Evolutionary conservation across 805 yeast genomes (phyloP).

Genomic region (Jamesozyma spencerorum): DNA sequence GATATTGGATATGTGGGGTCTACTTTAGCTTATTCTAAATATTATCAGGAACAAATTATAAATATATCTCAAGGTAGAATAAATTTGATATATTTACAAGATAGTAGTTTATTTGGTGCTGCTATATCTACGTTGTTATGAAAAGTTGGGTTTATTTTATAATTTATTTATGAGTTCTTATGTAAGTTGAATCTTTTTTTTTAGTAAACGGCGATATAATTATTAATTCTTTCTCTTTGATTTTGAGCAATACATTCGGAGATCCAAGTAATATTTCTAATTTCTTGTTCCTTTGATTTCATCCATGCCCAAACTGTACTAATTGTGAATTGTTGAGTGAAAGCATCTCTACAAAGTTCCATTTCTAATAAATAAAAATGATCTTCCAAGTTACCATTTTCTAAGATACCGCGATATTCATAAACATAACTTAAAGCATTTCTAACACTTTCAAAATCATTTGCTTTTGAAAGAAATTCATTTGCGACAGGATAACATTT

Average conservation of each 20-base stretch:
- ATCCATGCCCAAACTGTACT: constrained; percentile 95
- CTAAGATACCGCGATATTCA: constrained; percentile 53
- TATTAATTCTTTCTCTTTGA: constrained; percentile 87
- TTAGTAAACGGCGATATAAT: constrained; percentile 79
- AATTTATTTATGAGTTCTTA: background rate
- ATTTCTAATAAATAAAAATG: constrained; percentile 88
- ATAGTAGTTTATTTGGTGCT: constrained; percentile 25
- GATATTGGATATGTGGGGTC: constrained; percentile 25
- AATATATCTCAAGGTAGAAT: constrained; percentile 9
- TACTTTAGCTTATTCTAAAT: constrained; percentile 15
- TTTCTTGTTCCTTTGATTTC: constrained; percentile 91
- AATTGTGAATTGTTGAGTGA: constrained; percentile 91
- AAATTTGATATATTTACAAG: constrained; percentile 13
- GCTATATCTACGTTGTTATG: constrained; percentile 15
- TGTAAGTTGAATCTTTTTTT: background rate
- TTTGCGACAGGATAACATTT: constrained; percentile 63
- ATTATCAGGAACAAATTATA: constrained; percentile 13
- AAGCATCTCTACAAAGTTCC: constrained; percentile 84
- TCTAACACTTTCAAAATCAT: constrained; percentile 75
- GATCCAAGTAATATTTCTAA: constrained; percentile 97
- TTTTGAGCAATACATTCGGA: constrained; percentile 99
- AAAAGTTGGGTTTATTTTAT: background rate
- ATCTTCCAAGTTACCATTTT: constrained; percentile 67
- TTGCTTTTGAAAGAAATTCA: constrained; percentile 60
- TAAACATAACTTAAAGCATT: constrained; percentile 51